These are phyloP conservation scores for Phytophthora agathidicida DNA, from an alignment of 352 stramenopile species.

Conservation along the genomic window DNA sequence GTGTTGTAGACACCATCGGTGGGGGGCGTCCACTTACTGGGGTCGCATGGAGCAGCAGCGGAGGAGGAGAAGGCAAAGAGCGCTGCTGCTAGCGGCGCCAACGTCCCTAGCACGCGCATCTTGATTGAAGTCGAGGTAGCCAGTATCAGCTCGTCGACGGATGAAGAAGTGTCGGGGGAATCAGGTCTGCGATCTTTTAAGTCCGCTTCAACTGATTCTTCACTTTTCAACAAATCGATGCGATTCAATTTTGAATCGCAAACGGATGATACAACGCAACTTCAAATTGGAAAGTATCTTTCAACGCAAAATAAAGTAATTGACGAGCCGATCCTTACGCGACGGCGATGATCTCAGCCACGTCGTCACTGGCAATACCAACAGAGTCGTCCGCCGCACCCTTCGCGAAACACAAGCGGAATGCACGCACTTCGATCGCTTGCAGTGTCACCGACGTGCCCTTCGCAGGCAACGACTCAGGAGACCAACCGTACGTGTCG, in stretches of 20 bases:
- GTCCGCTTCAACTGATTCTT: no score
- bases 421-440: conserved; percentile 94
- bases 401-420: conserved; percentile 73
- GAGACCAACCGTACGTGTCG: conserved; percentile 30
- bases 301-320: no score
- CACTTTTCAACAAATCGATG: no score
- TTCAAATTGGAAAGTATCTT: no score
- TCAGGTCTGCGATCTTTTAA: no score
- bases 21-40: conserved; percentile 71
- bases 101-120: not conserved
- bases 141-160: not conserved
- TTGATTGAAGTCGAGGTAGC: no score
- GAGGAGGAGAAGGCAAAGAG: not conserved
- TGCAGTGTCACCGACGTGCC: conserved; percentile 75
- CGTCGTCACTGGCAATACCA: no score
- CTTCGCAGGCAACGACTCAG: conserved; percentile 48
- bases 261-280: no score
- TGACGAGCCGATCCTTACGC: no score
- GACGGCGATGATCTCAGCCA: no score
- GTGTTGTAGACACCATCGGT: conserved; percentile 79
- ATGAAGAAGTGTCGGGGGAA: not conserved
- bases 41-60: conserved; percentile 50
- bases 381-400: not conserved
- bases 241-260: conserved; percentile 1
- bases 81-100: conserved; percentile 3